Evolutionary conservation across 2,329 filamentous ascomycete genomes (phyloP).

Genomic region (Colletotrichum magnum): DNA sequence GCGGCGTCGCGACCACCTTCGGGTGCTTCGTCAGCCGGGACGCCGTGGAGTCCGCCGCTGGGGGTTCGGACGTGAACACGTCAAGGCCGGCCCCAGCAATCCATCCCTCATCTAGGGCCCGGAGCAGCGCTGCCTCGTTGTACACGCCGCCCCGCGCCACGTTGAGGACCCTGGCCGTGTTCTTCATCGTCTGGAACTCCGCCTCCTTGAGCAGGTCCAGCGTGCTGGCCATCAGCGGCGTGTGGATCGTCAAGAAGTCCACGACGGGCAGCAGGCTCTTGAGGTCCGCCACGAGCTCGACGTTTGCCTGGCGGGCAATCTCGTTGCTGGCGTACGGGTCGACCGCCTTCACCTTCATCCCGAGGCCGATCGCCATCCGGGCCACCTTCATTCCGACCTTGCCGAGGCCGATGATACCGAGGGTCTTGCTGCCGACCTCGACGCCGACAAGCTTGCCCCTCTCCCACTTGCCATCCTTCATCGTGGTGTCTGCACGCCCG

Average conservation of each 20-base stretch:
- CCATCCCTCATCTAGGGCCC: slow-evolving; percentile 77
- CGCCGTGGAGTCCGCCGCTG: slow-evolving; percentile 67
- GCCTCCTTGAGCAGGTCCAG: slow-evolving; percentile 78
- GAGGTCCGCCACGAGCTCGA: slow-evolving; percentile 72
- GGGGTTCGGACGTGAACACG: slow-evolving; percentile 84
- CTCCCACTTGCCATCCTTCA: slow-evolving; percentile 84
- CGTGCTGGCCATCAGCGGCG: slow-evolving; percentile 83
- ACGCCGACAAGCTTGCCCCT: slow-evolving; percentile 81
- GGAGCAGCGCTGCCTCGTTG: slow-evolving; percentile 80
- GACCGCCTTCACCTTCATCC: slow-evolving; percentile 81
- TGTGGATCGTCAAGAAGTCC: slow-evolving; percentile 87
- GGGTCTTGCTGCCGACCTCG: slow-evolving; percentile 82
- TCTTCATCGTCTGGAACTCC: slow-evolving; percentile 80
- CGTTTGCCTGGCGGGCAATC: slow-evolving; percentile 78
- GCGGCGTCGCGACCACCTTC: slow-evolving; percentile 82
- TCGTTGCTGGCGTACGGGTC: slow-evolving; percentile 84
- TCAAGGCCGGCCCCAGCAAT: slow-evolving; percentile 85
- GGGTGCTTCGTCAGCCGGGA: slow-evolving; percentile 76
- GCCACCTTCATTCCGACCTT: slow-evolving; percentile 88
- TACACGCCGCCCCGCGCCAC: slow-evolving; percentile 86
- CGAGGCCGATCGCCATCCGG: slow-evolving; percentile 81
- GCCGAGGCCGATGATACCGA: slow-evolving; percentile 84
- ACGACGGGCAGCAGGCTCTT: slow-evolving; percentile 74
- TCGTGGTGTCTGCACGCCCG: slow-evolving; percentile 75
- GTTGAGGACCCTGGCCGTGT: slow-evolving; percentile 81